Evolutionary conservation across 768 basidiomycete genomes (phyloP), one percentile per base, ranked within the genome.

Genomic region (Pulveroboletus sp.): DNA sequence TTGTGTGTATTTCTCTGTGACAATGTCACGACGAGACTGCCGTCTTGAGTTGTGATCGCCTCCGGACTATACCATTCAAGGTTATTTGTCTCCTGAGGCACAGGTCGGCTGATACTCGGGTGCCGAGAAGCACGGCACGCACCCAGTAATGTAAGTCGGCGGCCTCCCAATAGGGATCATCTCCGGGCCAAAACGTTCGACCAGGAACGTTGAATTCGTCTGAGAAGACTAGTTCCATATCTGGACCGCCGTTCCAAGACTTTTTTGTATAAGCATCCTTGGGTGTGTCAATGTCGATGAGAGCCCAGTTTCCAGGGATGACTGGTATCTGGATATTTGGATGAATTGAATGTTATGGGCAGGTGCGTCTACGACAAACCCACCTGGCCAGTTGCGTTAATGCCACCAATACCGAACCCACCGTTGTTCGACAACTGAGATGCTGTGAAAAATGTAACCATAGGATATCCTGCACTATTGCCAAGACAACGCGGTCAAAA

Each of bases 111-210:
- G 49, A 16, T 32, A n/a, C 17, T 36, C 72, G 51, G 69, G 63
- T 9, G 32, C 41, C 56, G 49, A 51, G 45, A 64, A 60, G 59
- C 31, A 64, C 19, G 62, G 49, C 40, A 60, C 71, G 51, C 36
- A 72, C 70, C 67, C 72, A 72, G 45, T 73, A 74, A 51, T 76
- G 67, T 23, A 77, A 51, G 56, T 76, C 64, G 17, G 54, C 71
- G 1, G 74, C 86, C 62, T 89, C 85, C 86, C 86, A 88, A 58
- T 86, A 91, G 4, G 89, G 89, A 64, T 92, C 89, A 55, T 91
- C 88, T 6, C 86, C 86, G 35, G 83, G 80, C 70, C 86, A 90
- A 60, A 91, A 91, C 5, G 83, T 76, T 53, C 89, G 73, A 5
- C 87, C 86, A 19, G 84, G 81, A 22, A 71, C 71, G 62, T 91